Conservation (phyloP, 2,329 filamentous ascomycete genomes). For the Penicillium sp. region DNA sequence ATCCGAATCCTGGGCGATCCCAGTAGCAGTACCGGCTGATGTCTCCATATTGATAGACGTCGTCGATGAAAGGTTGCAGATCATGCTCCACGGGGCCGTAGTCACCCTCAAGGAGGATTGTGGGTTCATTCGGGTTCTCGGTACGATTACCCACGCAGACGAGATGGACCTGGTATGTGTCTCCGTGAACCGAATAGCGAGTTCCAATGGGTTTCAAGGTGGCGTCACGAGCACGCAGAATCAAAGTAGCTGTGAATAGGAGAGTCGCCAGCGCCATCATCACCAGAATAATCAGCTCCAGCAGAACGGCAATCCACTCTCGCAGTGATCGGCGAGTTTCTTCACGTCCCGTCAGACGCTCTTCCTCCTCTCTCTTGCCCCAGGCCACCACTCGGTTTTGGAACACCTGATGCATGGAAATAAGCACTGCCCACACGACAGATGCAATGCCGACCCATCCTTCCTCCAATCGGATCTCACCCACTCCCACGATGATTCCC, state of each 20-base stretch:
- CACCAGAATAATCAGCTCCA: constrained; percentile 65
- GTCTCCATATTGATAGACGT: constrained; percentile 69
- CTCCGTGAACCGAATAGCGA: constrained; percentile 71
- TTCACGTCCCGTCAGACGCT: constrained; percentile 79
- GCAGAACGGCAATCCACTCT: constrained; percentile 77
- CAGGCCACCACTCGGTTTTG: constrained; percentile 79
- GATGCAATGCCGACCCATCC: constrained; percentile 86
- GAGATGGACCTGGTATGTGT: constrained; percentile 82
- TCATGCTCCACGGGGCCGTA: constrained; percentile 72
- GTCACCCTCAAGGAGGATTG: constrained; percentile 78
- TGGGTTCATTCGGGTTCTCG: constrained; percentile 56
- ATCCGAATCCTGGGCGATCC: constrained; percentile 83
- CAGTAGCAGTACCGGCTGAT: constrained; percentile 91
- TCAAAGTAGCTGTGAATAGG: constrained; percentile 71
- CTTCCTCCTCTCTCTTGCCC: constrained; percentile 90
- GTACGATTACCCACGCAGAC: constrained; percentile 70
- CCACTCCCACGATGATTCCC: constrained; percentile 71
- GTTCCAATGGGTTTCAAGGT: constrained; percentile 67
- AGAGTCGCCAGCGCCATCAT: constrained; percentile 63
- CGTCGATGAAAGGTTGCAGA: constrained; percentile 72
- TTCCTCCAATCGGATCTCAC: constrained; percentile 72
- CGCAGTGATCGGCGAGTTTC: constrained; percentile 75
- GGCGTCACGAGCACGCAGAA: constrained; percentile 73
- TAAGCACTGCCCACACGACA: constrained; percentile 73
- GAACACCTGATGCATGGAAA: constrained; percentile 70